Evolutionary conservation across 495 filamentous ascomycete species (phyloP).

Genomic region (Tuber brumale): DNA sequence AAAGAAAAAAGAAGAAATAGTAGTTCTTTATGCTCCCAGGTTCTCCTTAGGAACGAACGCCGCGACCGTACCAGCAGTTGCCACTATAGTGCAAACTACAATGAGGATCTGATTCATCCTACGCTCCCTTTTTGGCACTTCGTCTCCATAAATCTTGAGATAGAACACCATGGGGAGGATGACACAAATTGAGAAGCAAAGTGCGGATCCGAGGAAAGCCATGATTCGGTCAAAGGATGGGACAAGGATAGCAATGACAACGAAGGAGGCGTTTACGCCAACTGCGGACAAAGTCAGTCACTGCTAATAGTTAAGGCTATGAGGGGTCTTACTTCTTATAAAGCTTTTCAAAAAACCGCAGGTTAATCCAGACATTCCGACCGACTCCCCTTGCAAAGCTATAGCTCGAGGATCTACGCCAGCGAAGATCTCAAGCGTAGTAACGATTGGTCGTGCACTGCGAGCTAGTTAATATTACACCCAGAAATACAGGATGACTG

Average conservation of each 20-base stretch:
- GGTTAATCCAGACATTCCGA: slow-evolving; percentile 54
- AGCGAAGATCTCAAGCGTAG: slow-evolving; percentile 70
- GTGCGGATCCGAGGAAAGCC: slow-evolving; percentile 82
- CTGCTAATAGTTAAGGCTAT: background rate
- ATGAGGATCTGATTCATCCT: slow-evolving; percentile 64
- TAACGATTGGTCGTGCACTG: slow-evolving; percentile 74
- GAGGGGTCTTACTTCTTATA: slow-evolving; percentile 48
- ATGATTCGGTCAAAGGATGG: slow-evolving; percentile 90
- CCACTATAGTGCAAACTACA: slow-evolving; percentile 60
- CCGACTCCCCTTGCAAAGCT: slow-evolving; percentile 45
- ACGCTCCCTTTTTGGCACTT: slow-evolving; percentile 61
- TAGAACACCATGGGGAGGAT: slow-evolving; percentile 85
- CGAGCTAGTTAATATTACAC: background rate
- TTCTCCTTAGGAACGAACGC: slow-evolving; percentile 73
- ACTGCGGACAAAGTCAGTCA: slow-evolving; percentile 41
- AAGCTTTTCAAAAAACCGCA: slow-evolving; percentile 54
- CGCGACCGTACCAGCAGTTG: slow-evolving; percentile 72
- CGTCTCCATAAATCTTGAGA: slow-evolving; percentile 80
- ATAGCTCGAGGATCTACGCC: slow-evolving; percentile 59
- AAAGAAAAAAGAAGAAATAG: background rate
- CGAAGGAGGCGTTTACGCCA: slow-evolving; percentile 53
- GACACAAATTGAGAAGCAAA: slow-evolving; percentile 92
- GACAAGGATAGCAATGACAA: slow-evolving; percentile 68
- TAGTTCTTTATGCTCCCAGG: slow-evolving; percentile 39
- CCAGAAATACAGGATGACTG: background rate